phyloP scores from a whole-genome alignment of 768 basidiomycete species.

The Tylopilus rubrobrunneus region DNA sequence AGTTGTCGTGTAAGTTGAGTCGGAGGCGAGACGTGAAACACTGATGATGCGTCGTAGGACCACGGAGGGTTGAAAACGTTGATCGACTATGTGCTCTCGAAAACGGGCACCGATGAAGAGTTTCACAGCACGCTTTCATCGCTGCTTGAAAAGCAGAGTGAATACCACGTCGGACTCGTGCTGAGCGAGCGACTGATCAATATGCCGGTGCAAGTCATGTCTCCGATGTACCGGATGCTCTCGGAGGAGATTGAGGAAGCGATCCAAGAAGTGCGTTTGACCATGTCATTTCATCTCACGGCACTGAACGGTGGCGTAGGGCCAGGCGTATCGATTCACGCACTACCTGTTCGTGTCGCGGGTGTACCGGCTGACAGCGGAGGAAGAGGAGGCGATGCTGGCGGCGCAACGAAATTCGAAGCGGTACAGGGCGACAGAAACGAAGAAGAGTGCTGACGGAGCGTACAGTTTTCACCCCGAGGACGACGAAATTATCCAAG shows the following conservation, averaged over 20 bases:
- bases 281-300: not conserved
- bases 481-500: slow-evolving; percentile 70
- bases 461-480: slow-evolving; percentile 83
- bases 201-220: slow-evolving; percentile 91
- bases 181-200: slow-evolving; percentile 89
- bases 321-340: slow-evolving; percentile 65
- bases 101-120: slow-evolving; percentile 45
- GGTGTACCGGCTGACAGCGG: slow-evolving; percentile 67
- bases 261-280: slow-evolving; percentile 51
- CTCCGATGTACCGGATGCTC: slow-evolving; percentile 91
- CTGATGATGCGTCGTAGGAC: slow-evolving; percentile 43
- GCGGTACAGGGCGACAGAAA: slow-evolving; percentile 29
- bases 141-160: slow-evolving; percentile 25
- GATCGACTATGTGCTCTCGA: slow-evolving; percentile 63
- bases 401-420: slow-evolving; percentile 41
- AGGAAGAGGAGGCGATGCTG: slow-evolving; percentile 55
- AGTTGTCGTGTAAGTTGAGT: slow-evolving; percentile 59
- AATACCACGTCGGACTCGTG: slow-evolving; percentile 65
- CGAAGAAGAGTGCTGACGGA: slow-evolving; percentile 38
- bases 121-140: slow-evolving; percentile 52
- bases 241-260: slow-evolving; percentile 77
- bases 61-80: slow-evolving; percentile 69
- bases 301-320: slow-evolving; percentile 26
- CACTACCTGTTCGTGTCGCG: slow-evolving; percentile 77
- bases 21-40: not conserved